A percentile compares a stretch with the other conserved stretches of the same genome.
These are phyloP conservation scores for Crepidotus variabilis DNA, from an alignment of 768 basidiomycete genomes.

Conservation along the genomic window DNA sequence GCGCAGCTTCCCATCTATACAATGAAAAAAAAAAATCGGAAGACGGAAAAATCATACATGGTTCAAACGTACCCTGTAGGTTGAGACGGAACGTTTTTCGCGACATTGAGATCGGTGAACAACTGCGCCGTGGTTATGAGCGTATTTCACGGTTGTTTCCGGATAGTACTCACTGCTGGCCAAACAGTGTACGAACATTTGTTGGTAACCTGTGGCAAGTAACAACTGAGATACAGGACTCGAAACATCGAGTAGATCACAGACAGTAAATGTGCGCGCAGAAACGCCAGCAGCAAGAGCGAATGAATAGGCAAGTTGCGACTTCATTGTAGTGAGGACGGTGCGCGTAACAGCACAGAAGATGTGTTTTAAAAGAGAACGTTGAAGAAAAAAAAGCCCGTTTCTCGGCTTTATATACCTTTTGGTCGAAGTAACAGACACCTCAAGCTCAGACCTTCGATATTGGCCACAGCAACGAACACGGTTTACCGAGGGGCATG, in stretches of 20 bases:
- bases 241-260: background rate
- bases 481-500: too few relatives aligned
- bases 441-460: too few relatives aligned
- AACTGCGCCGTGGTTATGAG: background rate
- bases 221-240: background rate
- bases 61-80: slow-evolving; percentile 29
- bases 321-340: slow-evolving; percentile 1
- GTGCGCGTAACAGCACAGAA: too few relatives aligned
- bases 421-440: too few relatives aligned
- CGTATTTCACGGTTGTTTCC: background rate
- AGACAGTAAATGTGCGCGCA: background rate
- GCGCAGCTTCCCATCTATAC: slow-evolving; percentile 37
- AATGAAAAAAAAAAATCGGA: background rate
- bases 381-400: too few relatives aligned
- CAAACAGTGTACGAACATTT: background rate
- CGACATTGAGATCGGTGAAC: slow-evolving; percentile 25
- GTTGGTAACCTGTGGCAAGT: background rate
- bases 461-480: too few relatives aligned
- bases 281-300: background rate
- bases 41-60: background rate
- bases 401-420: too few relatives aligned
- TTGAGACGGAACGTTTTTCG: slow-evolving; percentile 45
- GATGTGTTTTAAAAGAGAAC: too few relatives aligned
- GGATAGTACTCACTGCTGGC: background rate
- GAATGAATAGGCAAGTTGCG: background rate